phyloP scores from a whole-genome alignment of 768 basidiomycete species.

The Dioszegia crocea region DNA sequence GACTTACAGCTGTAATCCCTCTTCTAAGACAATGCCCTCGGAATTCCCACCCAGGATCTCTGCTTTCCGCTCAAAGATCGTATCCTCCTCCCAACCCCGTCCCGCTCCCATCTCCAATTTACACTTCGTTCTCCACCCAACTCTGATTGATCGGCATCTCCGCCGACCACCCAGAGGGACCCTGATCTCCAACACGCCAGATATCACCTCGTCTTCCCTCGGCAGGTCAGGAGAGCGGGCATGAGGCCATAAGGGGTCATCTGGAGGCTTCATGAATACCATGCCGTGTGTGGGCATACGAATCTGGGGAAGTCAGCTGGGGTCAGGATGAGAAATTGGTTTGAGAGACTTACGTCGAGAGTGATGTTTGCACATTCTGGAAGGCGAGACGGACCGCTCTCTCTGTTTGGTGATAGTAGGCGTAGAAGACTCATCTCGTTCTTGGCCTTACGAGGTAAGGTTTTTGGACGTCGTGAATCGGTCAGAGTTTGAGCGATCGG shows the following conservation, averaged over 20 bases:
- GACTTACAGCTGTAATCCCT: conserved; percentile 31
- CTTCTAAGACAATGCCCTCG: conserved; percentile 36
- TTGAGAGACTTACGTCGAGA: not conserved
- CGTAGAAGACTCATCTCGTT: not conserved
- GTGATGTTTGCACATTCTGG: not conserved
- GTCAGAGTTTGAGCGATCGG: no score
- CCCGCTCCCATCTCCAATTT: conserved; percentile 19
- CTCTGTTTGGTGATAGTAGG: not conserved
- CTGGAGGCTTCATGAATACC: conserved; percentile 17
- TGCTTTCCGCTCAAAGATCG: conserved; percentile 30
- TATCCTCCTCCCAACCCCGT: conserved; percentile 26
- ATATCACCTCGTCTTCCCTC: conserved; percentile 17
- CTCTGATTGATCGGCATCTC: conserved; percentile 16
- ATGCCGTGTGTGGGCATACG: no score
- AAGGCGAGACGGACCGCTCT: no score
- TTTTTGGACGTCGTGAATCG: no score
- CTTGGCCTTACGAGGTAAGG: no score
- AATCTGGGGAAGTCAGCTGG: conserved; percentile 10
- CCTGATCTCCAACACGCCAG: conserved; percentile 20
- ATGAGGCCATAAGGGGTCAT: conserved; percentile 9
- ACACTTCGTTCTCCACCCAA: conserved; percentile 14
- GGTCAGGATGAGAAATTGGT: not conserved
- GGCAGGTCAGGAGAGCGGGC: conserved; percentile 2
- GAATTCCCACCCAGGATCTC: conserved; percentile 24
- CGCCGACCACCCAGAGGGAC: conserved; percentile 9